These are phyloP conservation scores for Capsella rubella DNA, from an alignment of 441 rosid genomes.

Conservation along the genomic window DNA sequence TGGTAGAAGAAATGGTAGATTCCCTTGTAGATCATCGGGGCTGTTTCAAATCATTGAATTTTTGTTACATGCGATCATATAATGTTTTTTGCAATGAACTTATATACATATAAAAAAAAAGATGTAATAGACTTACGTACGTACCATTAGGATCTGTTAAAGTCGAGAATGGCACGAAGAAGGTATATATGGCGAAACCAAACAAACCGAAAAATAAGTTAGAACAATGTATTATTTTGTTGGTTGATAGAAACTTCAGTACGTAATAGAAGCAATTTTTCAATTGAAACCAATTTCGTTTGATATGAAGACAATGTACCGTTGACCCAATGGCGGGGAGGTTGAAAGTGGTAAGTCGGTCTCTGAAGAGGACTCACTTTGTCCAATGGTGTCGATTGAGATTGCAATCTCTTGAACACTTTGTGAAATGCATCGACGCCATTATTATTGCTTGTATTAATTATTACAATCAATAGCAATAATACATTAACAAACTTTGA, in stretches of 20 bases:
- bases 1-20: constrained; percentile 86
- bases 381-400: constrained; percentile 36
- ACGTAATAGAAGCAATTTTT: not conserved
- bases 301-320: constrained; percentile 45
- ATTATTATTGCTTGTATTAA: constrained; percentile 39
- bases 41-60: constrained; percentile 39
- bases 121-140: constrained; percentile 46
- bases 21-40: constrained; percentile 80
- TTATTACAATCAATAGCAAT: constrained; percentile 22
- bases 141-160: constrained; percentile 72
- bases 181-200: constrained; percentile 1
- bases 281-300: no score
- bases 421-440: constrained; percentile 47
- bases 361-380: constrained; percentile 41
- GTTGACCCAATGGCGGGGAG: constrained; percentile 78
- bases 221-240: constrained; percentile 5
- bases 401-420: constrained; percentile 41
- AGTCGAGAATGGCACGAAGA: constrained; percentile 13
- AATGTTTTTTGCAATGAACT: not conserved
- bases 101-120: not conserved
- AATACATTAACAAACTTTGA: constrained; percentile 21
- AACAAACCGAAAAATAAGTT: constrained; percentile 2
- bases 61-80: not conserved
- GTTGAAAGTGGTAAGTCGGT: constrained; percentile 76
- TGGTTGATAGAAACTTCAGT: not conserved